Conservation (phyloP, 2,329 filamentous ascomycete species). For the Gaeumannomyces tritici region DNA sequence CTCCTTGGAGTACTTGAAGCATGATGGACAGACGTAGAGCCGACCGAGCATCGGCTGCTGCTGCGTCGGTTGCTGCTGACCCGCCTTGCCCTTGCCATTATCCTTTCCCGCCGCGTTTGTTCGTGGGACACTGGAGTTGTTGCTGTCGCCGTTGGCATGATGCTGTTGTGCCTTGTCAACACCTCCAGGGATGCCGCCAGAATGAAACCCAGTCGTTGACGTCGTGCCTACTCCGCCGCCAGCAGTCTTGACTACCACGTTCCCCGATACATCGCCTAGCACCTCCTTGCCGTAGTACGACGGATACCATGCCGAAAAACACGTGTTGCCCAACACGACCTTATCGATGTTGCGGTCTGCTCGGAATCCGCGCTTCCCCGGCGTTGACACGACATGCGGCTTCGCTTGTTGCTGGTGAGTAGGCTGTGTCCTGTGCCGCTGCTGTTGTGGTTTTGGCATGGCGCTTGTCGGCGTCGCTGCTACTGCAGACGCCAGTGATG, state of each 20-base stretch:
- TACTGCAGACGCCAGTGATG: slow-evolving; percentile 13
- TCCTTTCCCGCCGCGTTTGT: slow-evolving; percentile 15
- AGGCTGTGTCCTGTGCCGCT: neutral
- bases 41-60: slow-evolving; percentile 44
- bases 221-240: slow-evolving; percentile 10
- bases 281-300: slow-evolving; percentile 77
- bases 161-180: neutral
- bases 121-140: slow-evolving; percentile 13
- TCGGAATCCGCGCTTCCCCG: slow-evolving; percentile 24
- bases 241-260: slow-evolving; percentile 11
- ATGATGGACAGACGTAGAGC: slow-evolving; percentile 82
- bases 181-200: neutral
- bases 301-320: slow-evolving; percentile 86
- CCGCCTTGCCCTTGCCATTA: slow-evolving; percentile 19
- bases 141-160: slow-evolving; percentile 16
- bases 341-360: slow-evolving; percentile 73
- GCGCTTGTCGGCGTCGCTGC: slow-evolving; percentile 35
- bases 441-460: neutral
- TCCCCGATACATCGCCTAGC: slow-evolving; percentile 35
- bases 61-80: slow-evolving; percentile 15
- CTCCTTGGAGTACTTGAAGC: slow-evolving; percentile 81
- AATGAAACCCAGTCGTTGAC: slow-evolving; percentile 5
- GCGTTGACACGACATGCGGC: neutral
- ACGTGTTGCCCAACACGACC: slow-evolving; percentile 74
- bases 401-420: neutral